A percentile compares a stretch with the other conserved stretches of the same genome.
Evolutionary conservation across 2,329 filamentous ascomycete genomes (phyloP).

Genomic region (Pyricularia sp.): DNA sequence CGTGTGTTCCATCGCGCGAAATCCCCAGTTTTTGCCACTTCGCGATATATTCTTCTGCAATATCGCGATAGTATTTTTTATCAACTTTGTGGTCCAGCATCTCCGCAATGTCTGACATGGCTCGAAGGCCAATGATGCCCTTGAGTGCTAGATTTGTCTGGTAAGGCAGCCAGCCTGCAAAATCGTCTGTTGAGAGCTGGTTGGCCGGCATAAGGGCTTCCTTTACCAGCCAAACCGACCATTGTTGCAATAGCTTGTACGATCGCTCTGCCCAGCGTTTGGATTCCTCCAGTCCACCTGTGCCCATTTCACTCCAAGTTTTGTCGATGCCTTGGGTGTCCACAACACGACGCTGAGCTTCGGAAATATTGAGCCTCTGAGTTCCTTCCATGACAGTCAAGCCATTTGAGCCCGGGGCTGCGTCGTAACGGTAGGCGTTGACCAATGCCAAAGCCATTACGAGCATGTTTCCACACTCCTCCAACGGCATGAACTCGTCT

Average conservation of each 20-base stretch:
- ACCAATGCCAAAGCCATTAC: constrained; percentile 57
- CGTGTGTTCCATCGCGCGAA: constrained; percentile 57
- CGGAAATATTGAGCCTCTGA: constrained; percentile 7
- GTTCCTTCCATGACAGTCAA: constrained; percentile 29
- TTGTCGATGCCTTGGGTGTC: constrained; percentile 19
- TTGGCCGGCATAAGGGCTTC: constrained; percentile 62
- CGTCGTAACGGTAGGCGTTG: constrained; percentile 59
- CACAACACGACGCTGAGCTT: constrained; percentile 8
- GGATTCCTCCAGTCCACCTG: constrained; percentile 33
- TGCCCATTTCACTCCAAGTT: constrained; percentile 41
- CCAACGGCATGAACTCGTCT: constrained; percentile 66
- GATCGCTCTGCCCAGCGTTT: constrained; percentile 35
- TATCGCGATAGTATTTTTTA: constrained; percentile 49
- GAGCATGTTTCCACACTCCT: constrained; percentile 66
- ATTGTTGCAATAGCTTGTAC: constrained; percentile 65
- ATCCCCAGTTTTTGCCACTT: constrained; percentile 63
- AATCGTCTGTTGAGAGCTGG: constrained; percentile 70
- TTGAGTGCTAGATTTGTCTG: constrained; percentile 71
- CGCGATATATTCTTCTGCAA: constrained; percentile 56
- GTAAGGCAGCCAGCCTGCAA: constrained; percentile 64
- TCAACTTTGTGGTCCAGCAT: constrained; percentile 50
- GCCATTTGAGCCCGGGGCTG: constrained; percentile 23
- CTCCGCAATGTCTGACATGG: constrained; percentile 61
- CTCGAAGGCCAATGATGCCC: constrained; percentile 69
- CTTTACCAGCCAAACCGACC: constrained; percentile 64